Evolutionary conservation across 352 stramenopile species (phyloP).

Genomic region (Plasmopara halstedii): DNA sequence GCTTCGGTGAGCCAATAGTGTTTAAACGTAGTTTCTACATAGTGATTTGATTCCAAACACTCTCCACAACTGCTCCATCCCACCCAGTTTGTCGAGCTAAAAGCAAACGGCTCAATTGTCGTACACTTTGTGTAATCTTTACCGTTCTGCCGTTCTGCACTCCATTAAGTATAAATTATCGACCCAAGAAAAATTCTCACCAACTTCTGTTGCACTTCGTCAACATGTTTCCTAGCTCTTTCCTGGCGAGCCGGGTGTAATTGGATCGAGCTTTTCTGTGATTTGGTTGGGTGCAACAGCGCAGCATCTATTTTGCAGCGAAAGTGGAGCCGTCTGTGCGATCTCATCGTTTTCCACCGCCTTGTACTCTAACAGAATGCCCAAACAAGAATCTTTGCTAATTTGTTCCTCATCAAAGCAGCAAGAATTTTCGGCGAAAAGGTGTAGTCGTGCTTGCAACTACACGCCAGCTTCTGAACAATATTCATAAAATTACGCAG

Average conservation of each 20-base stretch:
- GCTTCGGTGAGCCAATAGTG: conserved; percentile 11
- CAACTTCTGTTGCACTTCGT: conserved; percentile 38
- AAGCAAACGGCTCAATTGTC: conserved; percentile 38
- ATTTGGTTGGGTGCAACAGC: conserved; percentile 39
- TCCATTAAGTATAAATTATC: conserved; percentile 22
- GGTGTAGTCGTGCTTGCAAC: conserved; percentile 49
- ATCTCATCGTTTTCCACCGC: conserved; percentile 6
- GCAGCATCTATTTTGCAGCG: conserved; percentile 6
- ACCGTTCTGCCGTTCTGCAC: conserved; percentile 10
- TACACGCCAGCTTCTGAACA: no score
- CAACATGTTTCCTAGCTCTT: conserved; percentile 31
- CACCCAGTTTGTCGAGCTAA: conserved; percentile 59
- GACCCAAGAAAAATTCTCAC: conserved; percentile 1
- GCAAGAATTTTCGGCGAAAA: conserved; percentile 37
- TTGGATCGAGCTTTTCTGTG: conserved; percentile 55
- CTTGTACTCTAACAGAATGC: conserved; percentile 6
- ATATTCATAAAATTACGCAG: no score
- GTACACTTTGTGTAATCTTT: conserved; percentile 64
- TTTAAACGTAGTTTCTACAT: conserved; percentile 20
- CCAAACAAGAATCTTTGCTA: not conserved
- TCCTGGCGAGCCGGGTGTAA: conserved; percentile 47
- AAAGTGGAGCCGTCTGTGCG: not conserved
- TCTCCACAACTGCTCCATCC: not conserved
- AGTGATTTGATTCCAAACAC: not conserved
- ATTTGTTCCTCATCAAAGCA: not conserved